Evolutionary conservation across 2,329 filamentous ascomycete species (phyloP).

Genomic region (Monosporascus sp.): DNA sequence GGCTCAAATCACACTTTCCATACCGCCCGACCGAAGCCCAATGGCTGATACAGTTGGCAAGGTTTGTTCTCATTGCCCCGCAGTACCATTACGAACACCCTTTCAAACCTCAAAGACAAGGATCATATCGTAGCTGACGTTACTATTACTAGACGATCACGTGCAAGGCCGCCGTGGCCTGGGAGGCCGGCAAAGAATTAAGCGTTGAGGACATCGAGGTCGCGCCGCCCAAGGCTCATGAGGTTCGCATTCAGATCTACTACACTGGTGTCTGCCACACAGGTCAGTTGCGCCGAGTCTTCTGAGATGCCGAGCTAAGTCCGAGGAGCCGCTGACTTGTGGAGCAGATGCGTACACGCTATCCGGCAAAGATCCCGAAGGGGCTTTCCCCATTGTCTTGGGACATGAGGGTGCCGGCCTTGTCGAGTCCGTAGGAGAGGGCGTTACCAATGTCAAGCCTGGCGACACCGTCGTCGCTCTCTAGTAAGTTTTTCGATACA

Average conservation of each 20-base stretch:
- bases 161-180: conserved; percentile 96
- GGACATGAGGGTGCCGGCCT: conserved; percentile 90
- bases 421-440: conserved; percentile 90
- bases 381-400: conserved; percentile 82
- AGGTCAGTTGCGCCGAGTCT: conserved; percentile 43
- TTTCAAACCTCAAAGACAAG: background rate
- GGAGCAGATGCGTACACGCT: conserved; percentile 80
- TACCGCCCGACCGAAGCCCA: conserved; percentile 11
- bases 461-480: conserved; percentile 89
- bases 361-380: conserved; percentile 95
- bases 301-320: conserved; percentile 27
- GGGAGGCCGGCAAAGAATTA: conserved; percentile 90
- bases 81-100: background rate
- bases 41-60: conserved; percentile 51
- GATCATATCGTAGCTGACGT: background rate
- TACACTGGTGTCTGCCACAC: conserved; percentile 99
- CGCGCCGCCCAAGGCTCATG: conserved; percentile 78
- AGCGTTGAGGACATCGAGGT: conserved; percentile 91
- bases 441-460: conserved; percentile 88
- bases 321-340: conserved; percentile 18
- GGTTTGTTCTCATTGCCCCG: conserved; percentile 30
- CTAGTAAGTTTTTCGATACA: conserved; percentile 53
- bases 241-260: conserved; percentile 95
- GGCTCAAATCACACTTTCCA: conserved; percentile 1
- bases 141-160: conserved; percentile 67